Evolutionary conservation across 345 rosid genomes (phyloP), one percentile per base, ranked within the genome.

Genomic region (Passiflora organensis): DNA sequence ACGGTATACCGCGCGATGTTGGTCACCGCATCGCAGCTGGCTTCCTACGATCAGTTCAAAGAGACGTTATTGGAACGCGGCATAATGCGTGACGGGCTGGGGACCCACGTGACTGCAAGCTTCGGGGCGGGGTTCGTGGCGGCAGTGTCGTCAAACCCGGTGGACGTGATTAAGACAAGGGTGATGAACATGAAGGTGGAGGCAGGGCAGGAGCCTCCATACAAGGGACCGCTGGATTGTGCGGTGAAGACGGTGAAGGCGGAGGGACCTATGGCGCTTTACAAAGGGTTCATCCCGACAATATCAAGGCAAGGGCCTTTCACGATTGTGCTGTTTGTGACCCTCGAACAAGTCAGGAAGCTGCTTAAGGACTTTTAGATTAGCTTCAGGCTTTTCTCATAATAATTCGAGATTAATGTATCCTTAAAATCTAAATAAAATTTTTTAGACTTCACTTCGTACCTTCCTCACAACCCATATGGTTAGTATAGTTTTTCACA

Each of bases 121-220:
- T 82, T 82, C 24, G 79, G 85, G 6, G 95, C 97, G 0, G 97
- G 97, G 64, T 84, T 89, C 43, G 95, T 89, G 42, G 97, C 97
- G 9, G 72, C 90, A 18, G 83, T 81, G 43, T 86, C 71, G 24
- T 78, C 90, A 5, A 86, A 86, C 47, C 97, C 97, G 0, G 93
- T 89, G 53, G 97, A 86, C 62, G 95, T 89, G 77, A 84, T 89
- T 1, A 89, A 86, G 72, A 89, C 96, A 0, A 43, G 95, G 65
- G 95, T 89, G 42, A 89, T 89, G 95, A 89, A 78, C 63, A 85
- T 85, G 97, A 89, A 76, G 68, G 95, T 84, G 55, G 76, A 75
- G 62, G 56, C 80, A 0, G 97, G 95, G 10, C 38, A 55, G 18
- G 77, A 65, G 51, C 78, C 89, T 41, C 91, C 91, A 68, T 89